A percentile compares a stretch with the other conserved stretches of the same genome.
Conservation (phyloP, 352 stramenopile species). For the Halophytophthora polymorphica region DNA sequence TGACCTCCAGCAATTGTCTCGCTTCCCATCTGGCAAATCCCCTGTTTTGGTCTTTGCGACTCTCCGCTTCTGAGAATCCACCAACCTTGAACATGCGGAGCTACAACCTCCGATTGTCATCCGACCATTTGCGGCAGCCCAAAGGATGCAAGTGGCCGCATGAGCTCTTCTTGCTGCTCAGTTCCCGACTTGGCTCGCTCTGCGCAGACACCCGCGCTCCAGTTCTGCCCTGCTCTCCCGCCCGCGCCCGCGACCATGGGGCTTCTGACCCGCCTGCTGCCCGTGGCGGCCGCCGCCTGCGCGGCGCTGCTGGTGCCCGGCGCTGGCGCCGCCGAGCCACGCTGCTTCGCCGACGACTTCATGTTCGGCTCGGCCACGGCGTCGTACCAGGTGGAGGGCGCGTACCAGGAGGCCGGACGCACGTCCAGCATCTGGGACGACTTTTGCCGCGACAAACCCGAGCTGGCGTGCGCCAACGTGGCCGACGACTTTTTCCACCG, state of each 20-base stretch:
- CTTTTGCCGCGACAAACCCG: constrained; percentile 57
- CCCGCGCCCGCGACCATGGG: background rate
- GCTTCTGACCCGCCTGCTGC: constrained; percentile 12
- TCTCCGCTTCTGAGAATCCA: too few species aligned
- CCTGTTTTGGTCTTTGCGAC: too few species aligned
- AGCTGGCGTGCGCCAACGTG: constrained; percentile 83
- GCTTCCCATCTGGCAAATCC: too few species aligned
- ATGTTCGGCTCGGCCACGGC: constrained; percentile 87
- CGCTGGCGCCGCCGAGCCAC: constrained; percentile 10
- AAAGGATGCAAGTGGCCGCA: too few species aligned
- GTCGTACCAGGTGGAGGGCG: constrained; percentile 92
- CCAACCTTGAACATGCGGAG: too few species aligned
- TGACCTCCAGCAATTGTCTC: too few species aligned
- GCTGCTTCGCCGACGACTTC: constrained; percentile 58
- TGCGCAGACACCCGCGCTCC: background rate
- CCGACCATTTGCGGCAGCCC: too few species aligned
- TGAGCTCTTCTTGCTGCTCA: constrained; percentile 1
- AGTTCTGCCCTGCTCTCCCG: background rate
- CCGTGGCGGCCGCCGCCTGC: constrained; percentile 9
- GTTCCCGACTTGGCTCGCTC: constrained; percentile 10
- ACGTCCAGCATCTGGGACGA: constrained; percentile 91
- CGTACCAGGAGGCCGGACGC: constrained; percentile 59
- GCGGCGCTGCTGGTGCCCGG: constrained; percentile 1
- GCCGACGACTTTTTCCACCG: constrained; percentile 93
- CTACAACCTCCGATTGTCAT: too few species aligned